These are phyloP conservation scores for Chlorella sp. DNA, from an alignment of 139 green algal genomes.

Conservation along the genomic window DNA sequence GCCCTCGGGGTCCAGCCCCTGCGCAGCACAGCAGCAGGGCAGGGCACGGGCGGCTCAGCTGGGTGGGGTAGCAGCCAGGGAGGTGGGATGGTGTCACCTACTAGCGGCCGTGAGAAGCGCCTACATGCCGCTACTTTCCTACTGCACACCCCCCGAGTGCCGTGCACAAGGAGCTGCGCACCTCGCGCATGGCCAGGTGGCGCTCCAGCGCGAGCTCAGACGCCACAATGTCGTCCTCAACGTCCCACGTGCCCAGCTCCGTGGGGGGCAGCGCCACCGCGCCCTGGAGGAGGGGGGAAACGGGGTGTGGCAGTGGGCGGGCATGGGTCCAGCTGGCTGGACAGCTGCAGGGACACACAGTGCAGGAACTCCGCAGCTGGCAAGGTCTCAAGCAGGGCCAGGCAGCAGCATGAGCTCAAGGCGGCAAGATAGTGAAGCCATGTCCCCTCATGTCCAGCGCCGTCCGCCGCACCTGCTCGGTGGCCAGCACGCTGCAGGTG, in stretches of 20 bases:
- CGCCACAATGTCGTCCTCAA: slow-evolving; percentile 19
- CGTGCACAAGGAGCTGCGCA: neutral
- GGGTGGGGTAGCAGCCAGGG: neutral
- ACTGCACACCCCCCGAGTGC: neutral
- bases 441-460: too few species aligned
- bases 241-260: slow-evolving; percentile 32
- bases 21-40: neutral
- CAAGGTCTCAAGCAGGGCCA: too few species aligned
- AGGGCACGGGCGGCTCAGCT: too few species aligned
- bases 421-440: too few species aligned
- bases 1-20: slow-evolving; percentile 16
- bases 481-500: slow-evolving; percentile 25
- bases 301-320: neutral
- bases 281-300: neutral
- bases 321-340: neutral
- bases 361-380: too few species aligned
- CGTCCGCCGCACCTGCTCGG: too few species aligned
- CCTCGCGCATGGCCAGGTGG: slow-evolving; percentile 20
- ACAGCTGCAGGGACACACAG: too few species aligned
- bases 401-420: too few species aligned
- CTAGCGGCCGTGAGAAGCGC: too few species aligned
- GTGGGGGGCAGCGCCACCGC: slow-evolving; percentile 41
- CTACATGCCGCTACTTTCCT: neutral
- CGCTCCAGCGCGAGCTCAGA: slow-evolving; percentile 13
- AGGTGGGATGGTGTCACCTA: too few species aligned